These are phyloP conservation scores for Daldinia caldariorum DNA, from an alignment of 495 filamentous ascomycete species.

Conservation along the genomic window DNA sequence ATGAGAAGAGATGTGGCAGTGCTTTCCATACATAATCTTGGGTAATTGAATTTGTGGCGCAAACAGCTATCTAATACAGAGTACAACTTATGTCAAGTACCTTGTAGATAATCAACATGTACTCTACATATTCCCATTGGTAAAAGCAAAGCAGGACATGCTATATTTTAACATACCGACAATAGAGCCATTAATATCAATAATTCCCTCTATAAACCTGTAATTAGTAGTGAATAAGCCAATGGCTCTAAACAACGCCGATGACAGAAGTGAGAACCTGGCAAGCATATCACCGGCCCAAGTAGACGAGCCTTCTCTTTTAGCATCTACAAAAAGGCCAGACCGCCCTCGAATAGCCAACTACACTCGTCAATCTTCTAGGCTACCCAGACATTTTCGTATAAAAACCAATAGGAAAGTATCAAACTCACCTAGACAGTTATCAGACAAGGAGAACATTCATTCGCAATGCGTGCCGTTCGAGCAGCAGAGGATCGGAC, in stretches of 20 bases:
- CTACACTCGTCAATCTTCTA: background rate
- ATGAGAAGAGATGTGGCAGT: slow-evolving; percentile 26
- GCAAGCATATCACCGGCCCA: background rate
- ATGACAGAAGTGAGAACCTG: slow-evolving; percentile 11
- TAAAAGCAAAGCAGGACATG: background rate
- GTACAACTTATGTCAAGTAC: no score
- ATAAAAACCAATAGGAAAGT: slow-evolving; percentile 4
- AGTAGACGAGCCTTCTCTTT: background rate
- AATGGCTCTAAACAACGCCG: background rate
- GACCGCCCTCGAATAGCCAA: background rate
- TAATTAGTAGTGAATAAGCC: background rate
- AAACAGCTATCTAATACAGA: no score
- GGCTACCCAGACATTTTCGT: background rate
- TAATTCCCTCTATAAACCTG: no score
- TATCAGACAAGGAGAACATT: background rate
- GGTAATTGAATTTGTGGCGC: no score
- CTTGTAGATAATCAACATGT: no score
- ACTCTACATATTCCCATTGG: no score
- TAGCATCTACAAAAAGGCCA: background rate
- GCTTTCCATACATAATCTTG: slow-evolving; percentile 8
- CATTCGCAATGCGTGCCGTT: slow-evolving; percentile 7
- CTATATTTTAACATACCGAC: background rate
- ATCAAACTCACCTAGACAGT: background rate
- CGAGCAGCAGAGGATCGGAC: background rate
- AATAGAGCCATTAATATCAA: background rate